Evolutionary conservation across 1,284 basidiomycete genomes (phyloP).

Genomic region (Ganoderma lucidum): DNA sequence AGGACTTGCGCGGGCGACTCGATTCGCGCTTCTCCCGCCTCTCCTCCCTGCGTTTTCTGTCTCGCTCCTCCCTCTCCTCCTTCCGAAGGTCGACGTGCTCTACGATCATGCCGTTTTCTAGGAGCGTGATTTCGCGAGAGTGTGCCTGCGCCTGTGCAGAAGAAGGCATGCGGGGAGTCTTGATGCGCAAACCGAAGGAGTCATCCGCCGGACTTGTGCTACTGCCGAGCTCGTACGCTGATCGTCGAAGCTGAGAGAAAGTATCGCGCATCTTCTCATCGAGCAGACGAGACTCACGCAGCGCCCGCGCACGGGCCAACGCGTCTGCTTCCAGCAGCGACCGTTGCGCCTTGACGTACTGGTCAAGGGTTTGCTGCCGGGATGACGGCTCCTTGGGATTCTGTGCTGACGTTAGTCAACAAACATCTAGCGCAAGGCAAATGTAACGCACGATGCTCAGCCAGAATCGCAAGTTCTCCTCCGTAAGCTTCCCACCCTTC

Average conservation of each 20-base stretch:
- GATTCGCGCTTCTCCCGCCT: conserved; percentile 41
- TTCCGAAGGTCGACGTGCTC: conserved; percentile 85
- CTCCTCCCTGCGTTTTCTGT: conserved; percentile 41
- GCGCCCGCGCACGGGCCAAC: conserved; percentile 73
- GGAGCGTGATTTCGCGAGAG: conserved; percentile 77
- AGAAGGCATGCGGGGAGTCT: conserved; percentile 58
- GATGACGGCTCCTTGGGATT: conserved; percentile 83
- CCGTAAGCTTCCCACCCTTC: conserved; percentile 76
- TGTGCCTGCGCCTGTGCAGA: conserved; percentile 50
- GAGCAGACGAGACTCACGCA: conserved; percentile 77
- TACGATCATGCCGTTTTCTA: conserved; percentile 88
- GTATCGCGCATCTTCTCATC: conserved; percentile 80
- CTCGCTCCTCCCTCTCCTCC: conserved; percentile 61
- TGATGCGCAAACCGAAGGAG: conserved; percentile 69
- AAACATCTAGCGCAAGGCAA: conserved; percentile 15
- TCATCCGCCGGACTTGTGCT: conserved; percentile 59
- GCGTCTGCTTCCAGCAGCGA: conserved; percentile 79
- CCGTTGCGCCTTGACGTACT: conserved; percentile 77
- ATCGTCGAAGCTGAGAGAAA: conserved; percentile 78
- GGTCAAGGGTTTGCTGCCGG: conserved; percentile 74
- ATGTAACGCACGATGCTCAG: conserved; percentile 77
- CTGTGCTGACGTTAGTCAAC: conserved; percentile 46
- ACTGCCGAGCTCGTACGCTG: conserved; percentile 71
- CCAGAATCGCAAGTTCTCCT: conserved; percentile 88
- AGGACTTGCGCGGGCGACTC: conserved; percentile 73